Conservation (phyloP, 1,139 yeast genomes). For the Blastobotrys raffinosifermentans region DNA sequence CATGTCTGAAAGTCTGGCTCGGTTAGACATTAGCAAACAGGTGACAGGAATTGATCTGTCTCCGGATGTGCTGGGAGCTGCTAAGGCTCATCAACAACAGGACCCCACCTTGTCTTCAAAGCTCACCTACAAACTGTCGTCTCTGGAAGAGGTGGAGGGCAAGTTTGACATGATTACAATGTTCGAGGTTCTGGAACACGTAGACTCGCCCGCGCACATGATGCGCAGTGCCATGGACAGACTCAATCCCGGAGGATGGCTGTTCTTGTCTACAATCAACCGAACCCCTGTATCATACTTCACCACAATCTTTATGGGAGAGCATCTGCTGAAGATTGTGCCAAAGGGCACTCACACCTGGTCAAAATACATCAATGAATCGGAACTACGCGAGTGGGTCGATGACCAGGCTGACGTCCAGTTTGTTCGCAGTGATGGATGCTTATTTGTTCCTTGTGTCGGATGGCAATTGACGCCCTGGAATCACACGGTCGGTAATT, state of each 20-base stretch:
- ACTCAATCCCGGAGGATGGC: constrained; percentile 75
- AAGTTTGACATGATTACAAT: constrained; percentile 74
- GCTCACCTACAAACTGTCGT: constrained; percentile 51
- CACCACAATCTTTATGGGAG: constrained; percentile 90
- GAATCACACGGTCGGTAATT: constrained; percentile 63
- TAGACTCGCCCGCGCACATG: constrained; percentile 72
- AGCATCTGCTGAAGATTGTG: constrained; percentile 68
- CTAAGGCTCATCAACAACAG: constrained; percentile 54
- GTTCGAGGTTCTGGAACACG: constrained; percentile 95
- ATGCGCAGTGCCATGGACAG: constrained; percentile 59
- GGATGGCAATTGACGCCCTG: constrained; percentile 76
- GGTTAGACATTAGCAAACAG: constrained; percentile 46
- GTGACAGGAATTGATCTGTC: constrained; percentile 87
- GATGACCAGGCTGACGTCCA: constrained; percentile 38
- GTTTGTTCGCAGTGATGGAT: constrained; percentile 67
- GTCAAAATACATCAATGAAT: constrained; percentile 74
- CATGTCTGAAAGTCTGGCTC: constrained; percentile 76
- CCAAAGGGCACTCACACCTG: constrained; percentile 91
- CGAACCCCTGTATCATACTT: constrained; percentile 87
- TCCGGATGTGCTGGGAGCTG: constrained; percentile 73
- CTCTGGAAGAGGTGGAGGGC: constrained; percentile 49
- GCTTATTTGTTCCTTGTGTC: constrained; percentile 70
- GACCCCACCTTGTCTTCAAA: constrained; percentile 59
- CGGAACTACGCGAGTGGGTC: constrained; percentile 68
- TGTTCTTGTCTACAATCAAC: constrained; percentile 86